Conservation (phyloP, 805 yeast genomes). For the Wickerhamomyces sydowiorum region DNA sequence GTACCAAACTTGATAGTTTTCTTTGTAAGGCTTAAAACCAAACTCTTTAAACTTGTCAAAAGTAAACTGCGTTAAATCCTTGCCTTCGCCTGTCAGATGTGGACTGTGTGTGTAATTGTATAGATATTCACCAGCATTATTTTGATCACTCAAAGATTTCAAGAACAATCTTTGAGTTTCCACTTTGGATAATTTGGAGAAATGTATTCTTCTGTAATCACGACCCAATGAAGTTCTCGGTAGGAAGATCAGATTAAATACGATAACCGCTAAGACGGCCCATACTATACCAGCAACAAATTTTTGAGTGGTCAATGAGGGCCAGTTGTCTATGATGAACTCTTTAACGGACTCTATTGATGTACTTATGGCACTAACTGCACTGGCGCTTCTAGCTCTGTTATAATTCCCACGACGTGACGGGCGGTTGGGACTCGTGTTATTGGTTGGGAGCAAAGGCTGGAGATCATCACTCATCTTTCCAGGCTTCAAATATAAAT, state of each 20-base stretch:
- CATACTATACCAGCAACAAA: constrained; percentile 18
- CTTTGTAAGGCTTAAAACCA: constrained; percentile 45
- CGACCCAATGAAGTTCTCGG: constrained; percentile 82
- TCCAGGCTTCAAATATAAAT: no score
- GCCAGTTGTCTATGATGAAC: constrained; percentile 14
- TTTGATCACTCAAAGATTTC: constrained; percentile 29
- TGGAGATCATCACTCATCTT: background rate
- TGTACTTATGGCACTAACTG: background rate
- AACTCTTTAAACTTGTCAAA: constrained; percentile 40
- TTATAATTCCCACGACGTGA: background rate
- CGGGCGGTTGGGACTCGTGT: background rate
- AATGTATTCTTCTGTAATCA: constrained; percentile 73
- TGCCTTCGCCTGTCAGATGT: constrained; percentile 39
- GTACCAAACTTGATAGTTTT: constrained; percentile 52
- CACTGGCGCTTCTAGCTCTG: background rate
- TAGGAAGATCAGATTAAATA: constrained; percentile 62
- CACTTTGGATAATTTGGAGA: constrained; percentile 53
- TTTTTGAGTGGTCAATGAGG: constrained; percentile 14
- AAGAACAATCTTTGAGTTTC: constrained; percentile 66
- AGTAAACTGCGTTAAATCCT: constrained; percentile 43
- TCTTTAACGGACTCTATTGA: constrained; percentile 6
- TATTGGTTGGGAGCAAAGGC: background rate
- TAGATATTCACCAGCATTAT: constrained; percentile 27
- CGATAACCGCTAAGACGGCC: constrained; percentile 20
- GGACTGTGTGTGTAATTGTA: constrained; percentile 12